These are phyloP conservation scores for Mucuna pruriens DNA, from an alignment of 306 rosid species.

Conservation along the genomic window DNA sequence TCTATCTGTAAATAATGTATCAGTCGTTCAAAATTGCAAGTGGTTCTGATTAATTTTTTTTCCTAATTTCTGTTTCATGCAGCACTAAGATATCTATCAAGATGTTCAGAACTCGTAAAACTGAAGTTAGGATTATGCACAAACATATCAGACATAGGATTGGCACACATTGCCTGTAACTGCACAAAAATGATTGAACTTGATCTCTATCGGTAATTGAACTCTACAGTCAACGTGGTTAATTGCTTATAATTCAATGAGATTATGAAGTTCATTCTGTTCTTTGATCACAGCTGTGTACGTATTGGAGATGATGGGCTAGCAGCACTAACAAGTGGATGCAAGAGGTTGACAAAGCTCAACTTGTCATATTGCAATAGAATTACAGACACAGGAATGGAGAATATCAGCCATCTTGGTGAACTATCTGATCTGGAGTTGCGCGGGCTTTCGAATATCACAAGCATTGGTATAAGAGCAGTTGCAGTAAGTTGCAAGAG, in stretches of 20 bases:
- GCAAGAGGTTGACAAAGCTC: slow-evolving; percentile 60
- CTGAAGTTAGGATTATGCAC: slow-evolving; percentile 74
- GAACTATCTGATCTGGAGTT: slow-evolving; percentile 62
- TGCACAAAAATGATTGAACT: slow-evolving; percentile 61
- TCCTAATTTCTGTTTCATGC: slow-evolving; percentile 23
- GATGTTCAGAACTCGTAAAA: slow-evolving; percentile 54
- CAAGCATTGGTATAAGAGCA: slow-evolving; percentile 56
- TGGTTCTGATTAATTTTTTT: slow-evolving; percentile 14
- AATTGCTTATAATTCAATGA: background rate
- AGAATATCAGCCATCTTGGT: slow-evolving; percentile 47
- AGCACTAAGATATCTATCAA: slow-evolving; percentile 64
- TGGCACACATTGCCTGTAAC: slow-evolving; percentile 60
- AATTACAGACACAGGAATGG: slow-evolving; percentile 61
- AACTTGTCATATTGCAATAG: slow-evolving; percentile 70
- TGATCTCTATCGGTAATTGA: slow-evolving; percentile 72
- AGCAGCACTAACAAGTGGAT: slow-evolving; percentile 57
- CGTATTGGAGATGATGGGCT: slow-evolving; percentile 67
- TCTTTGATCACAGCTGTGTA: slow-evolving; percentile 56
- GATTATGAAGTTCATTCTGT: slow-evolving; percentile 27
- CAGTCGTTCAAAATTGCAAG: background rate
- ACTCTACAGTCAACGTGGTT: background rate
- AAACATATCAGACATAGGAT: slow-evolving; percentile 68
- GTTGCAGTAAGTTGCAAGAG: slow-evolving; percentile 62
- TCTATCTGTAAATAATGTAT: background rate
- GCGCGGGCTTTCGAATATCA: slow-evolving; percentile 61